These are phyloP conservation scores for Dioscorea cayenensis DNA, from an alignment of 116 monocot genomes.

Conservation along the genomic window DNA sequence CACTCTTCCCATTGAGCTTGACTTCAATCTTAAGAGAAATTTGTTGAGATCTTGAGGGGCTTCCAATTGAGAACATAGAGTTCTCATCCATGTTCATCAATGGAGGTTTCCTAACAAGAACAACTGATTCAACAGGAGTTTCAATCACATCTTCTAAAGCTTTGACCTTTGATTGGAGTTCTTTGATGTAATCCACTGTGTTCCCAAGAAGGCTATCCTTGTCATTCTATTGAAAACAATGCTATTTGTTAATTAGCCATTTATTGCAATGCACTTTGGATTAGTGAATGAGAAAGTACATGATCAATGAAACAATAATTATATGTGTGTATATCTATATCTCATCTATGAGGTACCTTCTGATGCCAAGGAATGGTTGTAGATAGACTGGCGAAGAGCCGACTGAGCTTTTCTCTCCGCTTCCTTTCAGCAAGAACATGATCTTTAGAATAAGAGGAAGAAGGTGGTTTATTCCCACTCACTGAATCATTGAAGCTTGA, in stretches of 20 bases:
- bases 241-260: not conserved
- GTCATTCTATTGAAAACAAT: conserved; percentile 7
- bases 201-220: conserved; percentile 45
- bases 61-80: conserved; percentile 10
- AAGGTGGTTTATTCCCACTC: no score
- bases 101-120: conserved; percentile 22
- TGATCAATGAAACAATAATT: no score
- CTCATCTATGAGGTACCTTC: no score
- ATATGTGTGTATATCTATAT: no score
- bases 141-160: conserved; percentile 22
- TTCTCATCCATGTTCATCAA: not conserved
- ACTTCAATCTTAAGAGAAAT: conserved; percentile 32
- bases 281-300: no score
- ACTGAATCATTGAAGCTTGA: no score
- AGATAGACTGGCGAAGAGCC: no score
- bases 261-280: no score
- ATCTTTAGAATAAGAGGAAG: no score
- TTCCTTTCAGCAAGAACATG: no score
- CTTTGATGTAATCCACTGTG: conserved; percentile 34
- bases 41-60: not conserved
- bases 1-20: conserved; percentile 14
- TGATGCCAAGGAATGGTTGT: no score
- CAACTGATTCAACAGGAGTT: conserved; percentile 23
- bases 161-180: conserved; percentile 37
- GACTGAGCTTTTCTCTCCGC: no score